These are phyloP conservation scores for Pleurozium schreberi DNA, from an alignment of 225 moss, liverwort and hornwort genomes.

Conservation along the genomic window DNA sequence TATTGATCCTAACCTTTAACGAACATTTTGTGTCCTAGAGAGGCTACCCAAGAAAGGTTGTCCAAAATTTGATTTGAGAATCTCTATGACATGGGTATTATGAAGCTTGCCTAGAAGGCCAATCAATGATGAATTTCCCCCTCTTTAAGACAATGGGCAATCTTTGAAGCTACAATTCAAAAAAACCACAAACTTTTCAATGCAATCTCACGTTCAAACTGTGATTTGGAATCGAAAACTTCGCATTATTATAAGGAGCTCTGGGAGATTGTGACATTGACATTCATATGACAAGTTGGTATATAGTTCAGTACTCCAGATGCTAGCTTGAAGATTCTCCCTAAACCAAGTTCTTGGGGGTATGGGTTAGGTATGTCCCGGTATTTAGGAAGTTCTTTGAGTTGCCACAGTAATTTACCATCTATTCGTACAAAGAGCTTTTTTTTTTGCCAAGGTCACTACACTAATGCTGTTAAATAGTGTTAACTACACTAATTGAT, in stretches of 20 bases:
- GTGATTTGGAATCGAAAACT: neutral
- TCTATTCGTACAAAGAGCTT: fast-evolving
- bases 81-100: neutral
- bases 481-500: no score
- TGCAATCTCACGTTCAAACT: neutral
- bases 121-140: neutral
- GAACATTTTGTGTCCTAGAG: neutral
- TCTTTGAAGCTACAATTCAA: neutral
- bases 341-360: no score
- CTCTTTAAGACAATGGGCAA: fast-evolving
- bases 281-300: no score
- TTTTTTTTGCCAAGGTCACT: neutral
- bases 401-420: fast-evolving
- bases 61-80: neutral
- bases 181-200: neutral
- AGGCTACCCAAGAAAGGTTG: neutral
- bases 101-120: neutral
- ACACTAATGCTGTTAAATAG: no score
- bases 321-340: neutral
- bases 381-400: neutral
- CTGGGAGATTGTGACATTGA: no score
- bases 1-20: neutral
- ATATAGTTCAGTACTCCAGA: neutral
- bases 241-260: no score
- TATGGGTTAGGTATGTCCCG: fast-evolving